These are phyloP conservation scores for Quercus aquifolioides DNA, from an alignment of 306 rosid species.

Conservation along the genomic window DNA sequence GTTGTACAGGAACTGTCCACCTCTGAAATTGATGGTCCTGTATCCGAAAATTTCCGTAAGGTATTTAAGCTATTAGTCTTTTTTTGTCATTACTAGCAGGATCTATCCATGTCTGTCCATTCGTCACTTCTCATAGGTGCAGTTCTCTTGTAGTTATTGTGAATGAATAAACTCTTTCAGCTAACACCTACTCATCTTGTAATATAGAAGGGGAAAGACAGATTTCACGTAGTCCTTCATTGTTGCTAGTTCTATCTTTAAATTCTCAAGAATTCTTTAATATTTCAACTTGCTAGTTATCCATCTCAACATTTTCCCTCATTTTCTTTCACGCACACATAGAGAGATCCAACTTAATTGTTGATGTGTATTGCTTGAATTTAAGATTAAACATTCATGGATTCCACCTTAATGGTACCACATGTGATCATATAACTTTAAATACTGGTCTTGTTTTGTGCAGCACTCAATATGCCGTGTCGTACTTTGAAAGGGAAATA, in stretches of 20 bases:
- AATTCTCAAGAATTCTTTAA: not conserved
- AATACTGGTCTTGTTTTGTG: too few relatives aligned
- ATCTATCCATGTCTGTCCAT: not conserved
- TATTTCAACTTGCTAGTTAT: not conserved
- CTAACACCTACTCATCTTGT: not conserved
- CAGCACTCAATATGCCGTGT: too few relatives aligned
- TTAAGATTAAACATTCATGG: too few relatives aligned
- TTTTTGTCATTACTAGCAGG: not conserved
- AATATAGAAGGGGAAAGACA: not conserved
- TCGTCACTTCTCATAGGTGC: not conserved
- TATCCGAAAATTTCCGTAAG: slow-evolving; percentile 68
- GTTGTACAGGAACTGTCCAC: slow-evolving; percentile 72
- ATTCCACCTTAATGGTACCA: too few relatives aligned
- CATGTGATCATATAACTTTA: too few relatives aligned
- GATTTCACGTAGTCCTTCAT: not conserved
- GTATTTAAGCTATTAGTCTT: slow-evolving; percentile 23
- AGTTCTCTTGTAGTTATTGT: not conserved
- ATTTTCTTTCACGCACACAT: not conserved
- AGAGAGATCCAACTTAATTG: not conserved
- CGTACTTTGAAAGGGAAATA: too few relatives aligned
- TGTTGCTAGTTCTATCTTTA: not conserved
- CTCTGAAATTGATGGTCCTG: slow-evolving; percentile 81
- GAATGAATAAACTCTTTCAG: not conserved
- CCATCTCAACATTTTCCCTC: not conserved
- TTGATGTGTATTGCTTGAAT: too few relatives aligned